Percentiles rank a stretch among this genome's conserved stretches.
Evolutionary conservation across 2,329 filamentous ascomycete species (phyloP).

Genomic region (Beauveria varroae): DNA sequence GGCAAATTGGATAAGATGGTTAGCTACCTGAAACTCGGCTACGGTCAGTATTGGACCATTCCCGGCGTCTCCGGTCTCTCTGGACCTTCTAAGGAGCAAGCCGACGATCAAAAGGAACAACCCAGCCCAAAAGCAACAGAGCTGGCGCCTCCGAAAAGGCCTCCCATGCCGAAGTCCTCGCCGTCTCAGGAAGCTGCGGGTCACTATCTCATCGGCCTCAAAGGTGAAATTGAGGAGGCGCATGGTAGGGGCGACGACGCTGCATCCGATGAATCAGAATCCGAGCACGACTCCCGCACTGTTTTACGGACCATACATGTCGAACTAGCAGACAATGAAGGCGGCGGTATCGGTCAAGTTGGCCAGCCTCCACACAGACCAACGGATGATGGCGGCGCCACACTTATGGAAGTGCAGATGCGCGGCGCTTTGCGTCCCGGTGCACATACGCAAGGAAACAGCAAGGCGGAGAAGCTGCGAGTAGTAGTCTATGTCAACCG

Average conservation of each 20-base stretch:
- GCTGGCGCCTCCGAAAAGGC: constrained; percentile 6
- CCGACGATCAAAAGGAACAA: constrained; percentile 12
- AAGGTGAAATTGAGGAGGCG: constrained; percentile 52
- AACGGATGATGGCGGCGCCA: constrained; percentile 20
- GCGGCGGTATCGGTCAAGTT: background rate
- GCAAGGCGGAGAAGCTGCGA: constrained; percentile 50
- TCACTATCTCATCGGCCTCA: constrained; percentile 60
- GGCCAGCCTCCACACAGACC: background rate
- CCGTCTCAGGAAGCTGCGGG: constrained; percentile 29
- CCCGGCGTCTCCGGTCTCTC: constrained; percentile 20
- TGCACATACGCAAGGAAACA: constrained; percentile 38
- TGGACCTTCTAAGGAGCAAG: constrained; percentile 2
- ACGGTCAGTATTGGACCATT: constrained; percentile 59
- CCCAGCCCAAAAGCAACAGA: constrained; percentile 7
- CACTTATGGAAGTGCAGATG: constrained; percentile 26
- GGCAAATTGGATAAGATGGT: constrained; percentile 48
- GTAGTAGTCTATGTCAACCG: constrained; percentile 66
- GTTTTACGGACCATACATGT: constrained; percentile 60
- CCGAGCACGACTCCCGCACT: constrained; percentile 44
- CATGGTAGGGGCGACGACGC: constrained; percentile 23
- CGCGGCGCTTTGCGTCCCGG: constrained; percentile 26
- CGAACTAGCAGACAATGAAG: constrained; percentile 40
- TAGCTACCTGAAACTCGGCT: constrained; percentile 59
- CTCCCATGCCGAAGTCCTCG: constrained; percentile 10
- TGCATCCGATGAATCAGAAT: constrained; percentile 22